Conservation (phyloP, 768 basidiomycete species). For the Mycena floridula region DNA sequence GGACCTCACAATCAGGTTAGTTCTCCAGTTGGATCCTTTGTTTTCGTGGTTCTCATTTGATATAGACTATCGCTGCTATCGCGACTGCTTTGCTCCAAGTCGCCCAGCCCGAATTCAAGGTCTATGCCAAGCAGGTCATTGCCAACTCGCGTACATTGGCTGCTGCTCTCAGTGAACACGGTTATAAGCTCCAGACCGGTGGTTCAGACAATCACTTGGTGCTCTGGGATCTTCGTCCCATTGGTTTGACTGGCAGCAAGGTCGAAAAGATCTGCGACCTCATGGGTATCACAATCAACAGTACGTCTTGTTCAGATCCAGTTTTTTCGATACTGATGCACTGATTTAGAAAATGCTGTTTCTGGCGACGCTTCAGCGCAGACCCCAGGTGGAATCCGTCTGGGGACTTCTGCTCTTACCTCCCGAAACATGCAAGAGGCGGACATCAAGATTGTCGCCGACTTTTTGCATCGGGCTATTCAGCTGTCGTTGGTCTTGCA, state of each 20-base stretch:
- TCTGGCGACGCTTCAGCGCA: constrained; percentile 95
- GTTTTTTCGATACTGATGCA: background rate
- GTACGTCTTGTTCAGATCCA: constrained; percentile 35
- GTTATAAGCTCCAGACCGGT: constrained; percentile 94
- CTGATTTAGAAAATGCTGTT: constrained; percentile 79
- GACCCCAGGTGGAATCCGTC: constrained; percentile 93
- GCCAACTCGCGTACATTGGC: constrained; percentile 80
- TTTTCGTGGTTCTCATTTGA: background rate
- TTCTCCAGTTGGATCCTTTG: constrained; percentile 3
- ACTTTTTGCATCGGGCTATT: constrained; percentile 90
- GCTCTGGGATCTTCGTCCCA: constrained; percentile 94
- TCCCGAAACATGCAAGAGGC: constrained; percentile 89
- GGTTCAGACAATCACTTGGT: constrained; percentile 98
- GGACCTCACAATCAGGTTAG: constrained; percentile 97
- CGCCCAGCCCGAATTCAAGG: constrained; percentile 81
- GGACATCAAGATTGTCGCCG: constrained; percentile 83
- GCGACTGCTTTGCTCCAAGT: constrained; percentile 92
- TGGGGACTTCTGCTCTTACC: constrained; percentile 91
- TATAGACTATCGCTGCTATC: constrained; percentile 87
- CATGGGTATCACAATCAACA: constrained; percentile 94
- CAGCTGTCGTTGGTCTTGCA: constrained; percentile 87
- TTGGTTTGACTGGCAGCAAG: constrained; percentile 96
- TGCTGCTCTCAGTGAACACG: constrained; percentile 60
- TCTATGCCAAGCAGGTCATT: constrained; percentile 93
- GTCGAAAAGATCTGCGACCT: constrained; percentile 98